These are phyloP conservation scores for Chamaecyparis obtusa DNA, from an alignment of 75 land plant species.

Conservation along the genomic window DNA sequence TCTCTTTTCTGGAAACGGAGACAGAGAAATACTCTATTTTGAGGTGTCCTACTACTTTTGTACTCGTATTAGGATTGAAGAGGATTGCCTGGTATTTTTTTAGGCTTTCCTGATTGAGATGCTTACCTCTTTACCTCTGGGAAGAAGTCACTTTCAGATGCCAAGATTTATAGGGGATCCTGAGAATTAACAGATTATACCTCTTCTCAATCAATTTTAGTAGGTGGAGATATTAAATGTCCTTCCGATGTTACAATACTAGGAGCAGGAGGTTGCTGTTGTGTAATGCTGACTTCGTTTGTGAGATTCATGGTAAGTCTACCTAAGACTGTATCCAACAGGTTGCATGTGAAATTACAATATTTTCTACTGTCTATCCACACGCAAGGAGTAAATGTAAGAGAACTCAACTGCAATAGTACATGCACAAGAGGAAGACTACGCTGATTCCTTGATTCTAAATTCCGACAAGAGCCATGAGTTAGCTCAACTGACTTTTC, in stretches of 20 bases:
- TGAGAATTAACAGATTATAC: not conserved
- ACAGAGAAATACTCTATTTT: not conserved
- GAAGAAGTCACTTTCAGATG: not conserved
- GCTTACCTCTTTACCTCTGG: not conserved
- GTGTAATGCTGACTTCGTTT: too few relatives aligned
- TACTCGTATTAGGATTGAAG: not conserved
- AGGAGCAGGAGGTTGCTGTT: too few relatives aligned
- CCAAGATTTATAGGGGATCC: not conserved
- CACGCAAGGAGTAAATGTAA: too few relatives aligned
- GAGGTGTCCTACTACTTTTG: not conserved
- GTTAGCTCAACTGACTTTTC: too few relatives aligned
- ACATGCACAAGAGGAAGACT: too few relatives aligned
- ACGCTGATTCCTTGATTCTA: too few relatives aligned
- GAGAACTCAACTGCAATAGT: too few relatives aligned
- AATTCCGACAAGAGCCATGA: too few relatives aligned
- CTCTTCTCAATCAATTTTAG: not conserved
- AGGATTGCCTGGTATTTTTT: not conserved
- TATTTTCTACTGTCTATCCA: too few relatives aligned
- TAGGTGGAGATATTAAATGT: not conserved
- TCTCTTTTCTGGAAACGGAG: not conserved
- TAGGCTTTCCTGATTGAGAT: not conserved
- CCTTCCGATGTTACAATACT: not conserved
- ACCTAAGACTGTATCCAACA: too few relatives aligned
- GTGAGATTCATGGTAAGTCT: too few relatives aligned
- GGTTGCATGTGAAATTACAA: too few relatives aligned